A percentile compares a stretch with the other conserved stretches of the same genome.
These are phyloP conservation scores for Aspergillus taichungensis DNA, from an alignment of 495 filamentous ascomycete species.

Conservation along the genomic window DNA sequence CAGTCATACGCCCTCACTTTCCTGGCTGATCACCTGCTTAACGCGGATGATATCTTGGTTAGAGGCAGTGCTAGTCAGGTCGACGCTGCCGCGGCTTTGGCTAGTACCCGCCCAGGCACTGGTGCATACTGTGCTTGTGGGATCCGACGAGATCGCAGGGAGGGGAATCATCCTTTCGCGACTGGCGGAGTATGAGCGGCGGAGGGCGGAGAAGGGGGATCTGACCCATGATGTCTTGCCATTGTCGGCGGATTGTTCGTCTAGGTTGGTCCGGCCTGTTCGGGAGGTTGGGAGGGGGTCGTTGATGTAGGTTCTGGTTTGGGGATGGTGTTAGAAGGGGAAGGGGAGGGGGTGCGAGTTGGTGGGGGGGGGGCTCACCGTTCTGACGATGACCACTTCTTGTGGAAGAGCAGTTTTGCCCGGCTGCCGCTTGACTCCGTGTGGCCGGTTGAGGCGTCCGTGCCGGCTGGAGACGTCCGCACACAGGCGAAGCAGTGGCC, in stretches of 20 bases:
- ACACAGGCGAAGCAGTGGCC: conserved; percentile 17
- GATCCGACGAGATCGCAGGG: conserved; percentile 12
- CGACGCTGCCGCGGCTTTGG: conserved; percentile 16
- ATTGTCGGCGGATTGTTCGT: neutral
- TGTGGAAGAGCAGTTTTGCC: conserved; percentile 21
- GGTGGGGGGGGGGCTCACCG: conserved; percentile 8
- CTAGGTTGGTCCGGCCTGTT: neutral
- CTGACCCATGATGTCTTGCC: conserved; percentile 10
- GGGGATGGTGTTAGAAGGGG: neutral
- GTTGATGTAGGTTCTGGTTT: conserved; percentile 3
- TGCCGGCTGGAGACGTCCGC: conserved; percentile 6
- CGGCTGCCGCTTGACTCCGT: conserved; percentile 15
- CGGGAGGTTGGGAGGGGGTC: conserved; percentile 1
- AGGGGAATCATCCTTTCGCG: conserved; percentile 8
- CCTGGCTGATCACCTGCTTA: conserved; percentile 31
- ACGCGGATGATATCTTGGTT: conserved; percentile 25
- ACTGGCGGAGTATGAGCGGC: conserved; percentile 1
- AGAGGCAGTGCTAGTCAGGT: conserved; percentile 6
- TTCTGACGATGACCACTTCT: conserved; percentile 6
- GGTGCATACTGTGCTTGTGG: conserved; percentile 22
- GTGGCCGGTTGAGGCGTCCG: conserved; percentile 2
- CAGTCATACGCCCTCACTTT: conserved; percentile 21
- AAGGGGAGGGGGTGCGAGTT: neutral
- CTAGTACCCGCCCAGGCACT: conserved; percentile 31
- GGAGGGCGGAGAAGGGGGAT: conserved; percentile 8